A percentile compares a stretch with the other conserved stretches of the same genome.
phyloP scores from a whole-genome alignment of 176 grass and related monocot species.

The Phoenix roebelenii region DNA sequence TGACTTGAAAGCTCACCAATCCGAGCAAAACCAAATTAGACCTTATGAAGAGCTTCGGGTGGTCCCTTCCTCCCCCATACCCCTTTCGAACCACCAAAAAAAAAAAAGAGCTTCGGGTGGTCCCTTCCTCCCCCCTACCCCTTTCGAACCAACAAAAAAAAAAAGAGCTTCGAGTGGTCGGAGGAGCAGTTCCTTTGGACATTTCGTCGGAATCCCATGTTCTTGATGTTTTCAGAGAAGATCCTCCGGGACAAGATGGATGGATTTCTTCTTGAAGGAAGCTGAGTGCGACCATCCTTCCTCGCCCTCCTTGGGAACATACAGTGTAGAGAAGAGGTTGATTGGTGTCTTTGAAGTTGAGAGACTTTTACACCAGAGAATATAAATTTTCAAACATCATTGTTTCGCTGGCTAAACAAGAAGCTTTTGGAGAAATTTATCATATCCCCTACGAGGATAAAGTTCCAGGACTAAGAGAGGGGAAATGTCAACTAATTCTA shows the following conservation, averaged over 20 bases:
- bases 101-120: no score
- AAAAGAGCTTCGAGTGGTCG: conserved; percentile 13
- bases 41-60: no score
- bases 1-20: no score
- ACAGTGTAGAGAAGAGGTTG: conserved; percentile 42
- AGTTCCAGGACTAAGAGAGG: conserved; percentile 20
- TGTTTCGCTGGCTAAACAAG: neutral
- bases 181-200: conserved; percentile 1
- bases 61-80: no score
- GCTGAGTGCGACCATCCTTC: conserved; percentile 2
- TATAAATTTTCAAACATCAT: neutral
- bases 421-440: conserved; percentile 31
- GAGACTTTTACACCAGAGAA: conserved; percentile 12
- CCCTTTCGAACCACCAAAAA: no score
- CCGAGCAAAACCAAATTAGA: no score
- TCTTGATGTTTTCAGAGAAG: neutral
- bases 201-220: neutral
- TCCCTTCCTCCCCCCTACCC: no score
- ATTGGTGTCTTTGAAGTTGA: conserved; percentile 24
- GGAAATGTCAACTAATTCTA: no score
- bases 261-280: conserved; percentile 30
- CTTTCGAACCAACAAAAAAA: no score
- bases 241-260: conserved; percentile 32
- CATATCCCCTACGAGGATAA: conserved; percentile 16
- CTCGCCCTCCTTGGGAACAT: conserved; percentile 7